Conservation (phyloP, 306 rosid species). For the Quercus wislizeni region DNA sequence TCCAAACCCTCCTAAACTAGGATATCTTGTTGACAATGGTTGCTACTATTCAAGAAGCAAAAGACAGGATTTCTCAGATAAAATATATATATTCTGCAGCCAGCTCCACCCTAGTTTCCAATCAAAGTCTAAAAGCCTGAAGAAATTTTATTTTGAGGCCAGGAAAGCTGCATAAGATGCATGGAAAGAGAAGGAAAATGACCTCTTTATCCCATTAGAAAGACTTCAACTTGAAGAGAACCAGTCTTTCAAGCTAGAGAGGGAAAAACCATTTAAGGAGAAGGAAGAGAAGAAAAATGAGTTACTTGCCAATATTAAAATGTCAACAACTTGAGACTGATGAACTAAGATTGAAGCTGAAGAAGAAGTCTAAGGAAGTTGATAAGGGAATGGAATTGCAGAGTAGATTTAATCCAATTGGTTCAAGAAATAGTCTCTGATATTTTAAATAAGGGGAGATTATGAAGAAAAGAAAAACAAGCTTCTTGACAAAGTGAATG, state of each 20-base stretch:
- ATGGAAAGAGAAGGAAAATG: no score
- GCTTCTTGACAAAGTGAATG: conserved; percentile 23
- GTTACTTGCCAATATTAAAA: conserved; percentile 20
- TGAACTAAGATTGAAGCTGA: conserved; percentile 36
- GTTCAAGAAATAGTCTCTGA: conserved; percentile 40
- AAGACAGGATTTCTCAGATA: conserved; percentile 65
- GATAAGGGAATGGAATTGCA: conserved; percentile 48
- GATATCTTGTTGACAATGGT: conserved; percentile 36
- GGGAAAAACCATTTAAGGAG: conserved; percentile 17
- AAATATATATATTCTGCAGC: conserved; percentile 64
- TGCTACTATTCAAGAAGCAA: conserved; percentile 85
- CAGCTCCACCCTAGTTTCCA: conserved; percentile 59
- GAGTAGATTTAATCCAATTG: conserved; percentile 33
- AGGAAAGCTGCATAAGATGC: no score
- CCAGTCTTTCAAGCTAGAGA: conserved; percentile 36
- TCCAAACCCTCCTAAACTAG: conserved; percentile 26
- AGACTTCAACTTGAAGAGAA: conserved; percentile 32
- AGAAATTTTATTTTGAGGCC: conserved; percentile 7
- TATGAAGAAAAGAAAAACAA: conserved; percentile 39
- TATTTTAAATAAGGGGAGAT: conserved; percentile 31
- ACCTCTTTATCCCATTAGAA: no score
- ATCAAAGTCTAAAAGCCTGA: conserved; percentile 38
- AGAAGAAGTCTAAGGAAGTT: conserved; percentile 31
- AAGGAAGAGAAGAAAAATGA: conserved; percentile 20
- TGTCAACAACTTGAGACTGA: conserved; percentile 29